Conservation (phyloP, 2,329 filamentous ascomycete genomes). For the Tolypocladium ophioglossoides region DNA sequence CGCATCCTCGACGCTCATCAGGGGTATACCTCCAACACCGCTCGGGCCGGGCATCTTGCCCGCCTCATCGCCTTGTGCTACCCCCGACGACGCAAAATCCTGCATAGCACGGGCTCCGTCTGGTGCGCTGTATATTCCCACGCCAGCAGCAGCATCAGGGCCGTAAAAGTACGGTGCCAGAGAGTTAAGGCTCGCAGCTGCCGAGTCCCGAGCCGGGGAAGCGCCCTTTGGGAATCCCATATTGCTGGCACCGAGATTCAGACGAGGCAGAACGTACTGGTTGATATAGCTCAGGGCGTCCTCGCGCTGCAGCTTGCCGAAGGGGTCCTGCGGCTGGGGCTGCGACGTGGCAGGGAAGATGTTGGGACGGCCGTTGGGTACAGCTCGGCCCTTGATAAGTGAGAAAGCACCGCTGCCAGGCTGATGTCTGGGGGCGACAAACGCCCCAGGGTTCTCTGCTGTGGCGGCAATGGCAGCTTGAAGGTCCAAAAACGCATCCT, state of each 20-base stretch:
- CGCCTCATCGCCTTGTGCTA: constrained; percentile 15
- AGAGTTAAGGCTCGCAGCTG: constrained; percentile 40
- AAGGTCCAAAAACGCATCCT: constrained; percentile 58
- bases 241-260: constrained; percentile 41
- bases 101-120: constrained; percentile 24
- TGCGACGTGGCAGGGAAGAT: constrained; percentile 44
- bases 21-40: constrained; percentile 32
- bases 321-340: constrained; percentile 42
- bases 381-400: constrained; percentile 52
- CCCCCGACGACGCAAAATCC: constrained; percentile 19
- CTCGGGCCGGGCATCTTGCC: constrained; percentile 18
- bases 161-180: constrained; percentile 47
- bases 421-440: constrained; percentile 44
- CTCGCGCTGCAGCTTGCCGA: constrained; percentile 55
- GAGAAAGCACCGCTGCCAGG: constrained; percentile 45
- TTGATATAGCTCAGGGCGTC: constrained; percentile 60
- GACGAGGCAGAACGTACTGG: constrained; percentile 53
- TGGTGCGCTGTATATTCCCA: constrained; percentile 30
- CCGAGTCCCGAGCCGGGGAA: constrained; percentile 30
- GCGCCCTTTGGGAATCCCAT: constrained; percentile 28
- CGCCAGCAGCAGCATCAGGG: constrained; percentile 31
- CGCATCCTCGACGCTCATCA: constrained; percentile 53
- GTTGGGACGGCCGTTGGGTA: constrained; percentile 51
- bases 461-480: constrained; percentile 46
- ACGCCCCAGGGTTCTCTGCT: constrained; percentile 42